These are phyloP conservation scores for Lactifluus pinguis DNA, from an alignment of 768 basidiomycete genomes.

Conservation along the genomic window DNA sequence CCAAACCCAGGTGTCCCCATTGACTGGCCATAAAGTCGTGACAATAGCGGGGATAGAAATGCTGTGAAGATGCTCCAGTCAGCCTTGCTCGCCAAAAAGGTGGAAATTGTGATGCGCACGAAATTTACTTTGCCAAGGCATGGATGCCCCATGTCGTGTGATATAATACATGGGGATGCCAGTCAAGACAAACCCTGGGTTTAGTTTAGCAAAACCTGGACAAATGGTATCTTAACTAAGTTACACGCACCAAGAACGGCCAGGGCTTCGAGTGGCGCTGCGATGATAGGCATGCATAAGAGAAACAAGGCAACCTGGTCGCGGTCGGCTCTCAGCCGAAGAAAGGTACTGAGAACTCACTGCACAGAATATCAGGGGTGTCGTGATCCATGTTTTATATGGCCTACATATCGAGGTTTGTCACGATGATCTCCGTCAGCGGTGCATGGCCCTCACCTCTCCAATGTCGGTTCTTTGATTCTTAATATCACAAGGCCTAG, in stretches of 20 bases:
- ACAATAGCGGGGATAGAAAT: conserved; percentile 34
- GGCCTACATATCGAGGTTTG: conserved; percentile 43
- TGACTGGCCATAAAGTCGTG: conserved; percentile 43
- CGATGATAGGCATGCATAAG: conserved; percentile 88
- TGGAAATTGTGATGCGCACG: conserved; percentile 10
- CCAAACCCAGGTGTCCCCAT: conserved; percentile 41
- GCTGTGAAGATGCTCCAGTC: conserved; percentile 25
- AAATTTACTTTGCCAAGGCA: conserved; percentile 28
- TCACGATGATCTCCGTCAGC: background rate
- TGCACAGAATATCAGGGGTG: conserved; percentile 82
- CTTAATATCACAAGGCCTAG: conserved; percentile 82
- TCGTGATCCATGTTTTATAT: conserved; percentile 86
- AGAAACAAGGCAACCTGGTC: conserved; percentile 77
- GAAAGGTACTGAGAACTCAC: conserved; percentile 35
- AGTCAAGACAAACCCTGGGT: conserved; percentile 61
- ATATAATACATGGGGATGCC: conserved; percentile 81
- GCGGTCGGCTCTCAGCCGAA: background rate
- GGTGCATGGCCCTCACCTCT: conserved; percentile 41
- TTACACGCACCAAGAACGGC: conserved; percentile 67
- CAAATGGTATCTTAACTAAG: conserved; percentile 1
- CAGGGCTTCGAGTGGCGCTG: conserved; percentile 81
- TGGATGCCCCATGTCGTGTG: conserved; percentile 43
- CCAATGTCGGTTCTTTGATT: conserved; percentile 81
- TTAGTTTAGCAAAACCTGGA: background rate
- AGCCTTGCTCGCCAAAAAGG: conserved; percentile 4